A percentile compares a stretch with the other conserved stretches of the same genome.
Evolutionary conservation across 78 protist species (phyloP).

Genomic region (Chrysochromulina parva): DNA sequence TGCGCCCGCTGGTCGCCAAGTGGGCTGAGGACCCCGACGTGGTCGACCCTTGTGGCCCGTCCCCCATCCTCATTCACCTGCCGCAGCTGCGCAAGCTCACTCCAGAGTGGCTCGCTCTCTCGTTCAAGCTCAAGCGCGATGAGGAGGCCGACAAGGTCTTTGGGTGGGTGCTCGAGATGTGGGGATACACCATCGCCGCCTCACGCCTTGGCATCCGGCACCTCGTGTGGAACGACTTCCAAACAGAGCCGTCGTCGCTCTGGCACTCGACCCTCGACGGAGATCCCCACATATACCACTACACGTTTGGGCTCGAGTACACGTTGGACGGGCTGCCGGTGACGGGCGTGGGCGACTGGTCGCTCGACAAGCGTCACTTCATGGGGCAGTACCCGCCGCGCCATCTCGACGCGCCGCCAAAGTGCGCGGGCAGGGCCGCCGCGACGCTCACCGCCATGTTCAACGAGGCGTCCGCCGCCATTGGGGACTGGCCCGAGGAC

Average conservation of each 20-base stretch:
- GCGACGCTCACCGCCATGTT: not conserved
- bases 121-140: not conserved
- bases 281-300: not conserved
- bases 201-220: not conserved
- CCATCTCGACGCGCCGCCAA: not conserved
- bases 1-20: not conserved
- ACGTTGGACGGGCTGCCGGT: not conserved
- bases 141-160: not conserved
- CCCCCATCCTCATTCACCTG: constrained; percentile 9
- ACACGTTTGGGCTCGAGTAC: constrained; percentile 4
- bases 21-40: not conserved
- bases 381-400: not conserved
- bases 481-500: not conserved
- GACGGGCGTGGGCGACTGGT: not conserved
- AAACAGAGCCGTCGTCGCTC: not conserved
- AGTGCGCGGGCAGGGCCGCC: not conserved
- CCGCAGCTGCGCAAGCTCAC: not conserved
- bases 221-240: not conserved
- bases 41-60: not conserved
- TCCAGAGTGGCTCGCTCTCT: not conserved
- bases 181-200: constrained; percentile 16
- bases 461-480: not conserved
- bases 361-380: constrained; percentile 13
- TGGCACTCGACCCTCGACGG: not conserved
- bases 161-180: constrained; percentile 25